phyloP scores from a whole-genome alignment of 306 rosid species.

The Herpetospermum pedunculosum region DNA sequence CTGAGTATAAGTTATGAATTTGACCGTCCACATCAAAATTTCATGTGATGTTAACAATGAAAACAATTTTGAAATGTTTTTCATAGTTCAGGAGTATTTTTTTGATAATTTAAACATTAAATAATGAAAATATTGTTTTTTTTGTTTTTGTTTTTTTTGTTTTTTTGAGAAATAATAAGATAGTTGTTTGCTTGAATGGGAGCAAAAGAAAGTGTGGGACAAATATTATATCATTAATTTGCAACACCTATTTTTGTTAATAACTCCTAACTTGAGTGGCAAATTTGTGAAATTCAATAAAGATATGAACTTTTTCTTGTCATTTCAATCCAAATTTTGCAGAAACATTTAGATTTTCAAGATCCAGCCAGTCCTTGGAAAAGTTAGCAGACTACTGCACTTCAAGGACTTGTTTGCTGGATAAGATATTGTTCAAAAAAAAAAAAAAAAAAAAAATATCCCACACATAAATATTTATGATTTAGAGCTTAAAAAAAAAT shows the following conservation, averaged over 20 bases:
- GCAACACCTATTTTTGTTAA: background rate
- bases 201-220: background rate
- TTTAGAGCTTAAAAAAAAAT: too few species aligned
- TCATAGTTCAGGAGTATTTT: too few species aligned
- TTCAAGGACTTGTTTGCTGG: background rate
- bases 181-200: background rate
- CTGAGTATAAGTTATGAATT: too few species aligned
- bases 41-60: too few species aligned
- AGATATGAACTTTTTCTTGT: background rate
- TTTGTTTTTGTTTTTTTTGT: background rate
- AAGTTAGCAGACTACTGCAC: background rate
- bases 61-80: too few species aligned
- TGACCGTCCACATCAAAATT: too few species aligned
- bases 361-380: background rate
- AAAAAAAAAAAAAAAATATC: too few species aligned
- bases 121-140: background rate
- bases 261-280: background rate
- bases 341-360: background rate
- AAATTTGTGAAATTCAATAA: background rate
- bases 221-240: background rate
- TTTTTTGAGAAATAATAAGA: too few species aligned
- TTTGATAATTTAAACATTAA: too few species aligned
- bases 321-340: background rate
- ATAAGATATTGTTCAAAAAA: background rate
- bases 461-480: too few species aligned